A percentile compares a stretch with the other conserved stretches of the same genome.
phyloP scores from a whole-genome alignment of 148 eudicot species.

The Rhododendron griersonianum region DNA sequence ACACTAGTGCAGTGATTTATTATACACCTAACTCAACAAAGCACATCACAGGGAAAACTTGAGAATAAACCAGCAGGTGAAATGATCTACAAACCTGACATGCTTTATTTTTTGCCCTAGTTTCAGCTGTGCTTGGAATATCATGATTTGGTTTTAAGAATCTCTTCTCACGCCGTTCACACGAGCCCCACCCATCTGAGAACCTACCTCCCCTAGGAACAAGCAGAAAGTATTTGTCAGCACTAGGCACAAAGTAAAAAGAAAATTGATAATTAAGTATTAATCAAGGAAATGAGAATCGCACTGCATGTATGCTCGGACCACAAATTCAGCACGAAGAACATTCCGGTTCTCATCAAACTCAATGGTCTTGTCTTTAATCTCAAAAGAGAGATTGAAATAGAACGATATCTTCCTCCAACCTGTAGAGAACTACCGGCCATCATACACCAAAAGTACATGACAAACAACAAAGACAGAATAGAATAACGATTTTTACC shows the following conservation, averaged over 20 bases:
- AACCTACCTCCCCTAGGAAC: conserved; percentile 79
- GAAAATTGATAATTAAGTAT: not conserved
- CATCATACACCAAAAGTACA: not conserved
- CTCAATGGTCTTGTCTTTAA: conserved; percentile 85
- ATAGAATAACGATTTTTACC: conserved; percentile 33
- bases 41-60: not conserved
- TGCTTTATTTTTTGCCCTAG: conserved; percentile 94
- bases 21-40: not conserved
- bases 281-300: conserved; percentile 16
- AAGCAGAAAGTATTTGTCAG: conserved; percentile 12
- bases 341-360: conserved; percentile 85
- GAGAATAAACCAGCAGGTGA: not conserved
- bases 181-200: conserved; percentile 99
- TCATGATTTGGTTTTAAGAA: conserved; percentile 87
- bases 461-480: not conserved
- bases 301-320: conserved; percentile 91
- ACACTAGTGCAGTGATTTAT: too few species aligned
- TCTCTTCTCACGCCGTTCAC: conserved; percentile 87
- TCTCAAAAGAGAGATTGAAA: conserved; percentile 87
- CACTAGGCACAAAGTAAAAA: not conserved
- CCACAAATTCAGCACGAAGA: conserved; percentile 89
- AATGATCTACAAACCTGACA: conserved; percentile 61
- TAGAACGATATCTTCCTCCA: conserved; percentile 98
- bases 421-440: conserved; percentile 34
- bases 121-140: conserved; percentile 97